Evolutionary conservation across 108 stramenopile genomes (phyloP), one percentile per base, ranked within the genome.

Genomic region (Nannochloropsis salina): DNA sequence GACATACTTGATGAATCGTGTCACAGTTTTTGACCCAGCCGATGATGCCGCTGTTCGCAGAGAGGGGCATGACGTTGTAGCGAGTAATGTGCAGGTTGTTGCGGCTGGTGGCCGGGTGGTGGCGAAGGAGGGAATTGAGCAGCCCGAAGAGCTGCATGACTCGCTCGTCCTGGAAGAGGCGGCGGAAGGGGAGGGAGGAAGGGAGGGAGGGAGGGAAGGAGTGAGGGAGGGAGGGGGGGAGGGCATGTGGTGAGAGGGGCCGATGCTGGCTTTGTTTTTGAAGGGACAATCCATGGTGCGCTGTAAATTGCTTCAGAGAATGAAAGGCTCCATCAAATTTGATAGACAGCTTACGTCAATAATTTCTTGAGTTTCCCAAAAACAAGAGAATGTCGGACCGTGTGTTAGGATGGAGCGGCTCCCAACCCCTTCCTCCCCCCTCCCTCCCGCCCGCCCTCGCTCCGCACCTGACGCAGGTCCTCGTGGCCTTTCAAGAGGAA

Each of bases 101-200:
- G 4, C 42, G n/a, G 84, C 9, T 42, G 8, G 84, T 44, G 43
- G 31, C 41, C n/a, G 44, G 84, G 21, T 85, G 40, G 40, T 85
- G 42, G 18, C 45, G 11, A 3, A 88, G 61, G 5, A 83, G 84
- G 21, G 84, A 84, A 40, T 88, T 88, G 80, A 88, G 42, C 85
- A 88, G 42, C 22, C 87, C 87, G 74, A 88, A 88, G 43, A 88
- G 81, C 81, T 88, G 87, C 87, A 88, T 85, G 8, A 88, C 84
- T n/a, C 87, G 44, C 43, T 88, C 87, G 84, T 88, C 87, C 47
- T 51, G 47, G 12, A 51, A 12, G 47, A 51, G 47, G 47, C 10
- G 12, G 47, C 9, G 47, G 47, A 12, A 51, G 47, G n/a, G 47
- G 47, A 51, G 47, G 47, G 47, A 51, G 47, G 47, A 12, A 51